Conservation (phyloP, 140 eudicot genomes). For the Flaveria floridana region DNA sequence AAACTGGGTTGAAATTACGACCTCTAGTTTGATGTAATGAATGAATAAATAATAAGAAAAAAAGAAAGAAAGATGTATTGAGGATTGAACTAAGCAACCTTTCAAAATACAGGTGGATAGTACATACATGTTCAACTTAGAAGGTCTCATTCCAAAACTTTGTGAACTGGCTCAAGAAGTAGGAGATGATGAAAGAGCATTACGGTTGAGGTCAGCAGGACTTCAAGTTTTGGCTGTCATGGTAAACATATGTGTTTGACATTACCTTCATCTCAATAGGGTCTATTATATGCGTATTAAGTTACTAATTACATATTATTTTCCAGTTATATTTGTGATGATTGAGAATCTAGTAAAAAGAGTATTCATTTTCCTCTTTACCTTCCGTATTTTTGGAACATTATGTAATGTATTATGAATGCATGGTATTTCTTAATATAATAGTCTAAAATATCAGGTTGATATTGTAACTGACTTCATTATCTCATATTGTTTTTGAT, state of each 20-base stretch:
- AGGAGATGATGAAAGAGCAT: slow-evolving; percentile 68
- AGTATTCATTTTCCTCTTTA: slow-evolving; percentile 15
- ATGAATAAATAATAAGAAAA: background rate
- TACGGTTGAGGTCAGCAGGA: slow-evolving; percentile 68
- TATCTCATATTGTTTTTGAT: slow-evolving; percentile 17
- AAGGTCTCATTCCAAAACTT: slow-evolving; percentile 76
- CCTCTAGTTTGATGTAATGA: background rate
- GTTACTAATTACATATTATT: slow-evolving; percentile 18
- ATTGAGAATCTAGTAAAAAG: slow-evolving; percentile 17
- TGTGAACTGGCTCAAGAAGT: slow-evolving; percentile 77
- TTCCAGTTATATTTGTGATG: background rate
- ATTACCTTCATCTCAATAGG: slow-evolving; percentile 18
- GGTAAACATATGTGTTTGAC: slow-evolving; percentile 41
- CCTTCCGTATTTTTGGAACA: slow-evolving; percentile 17
- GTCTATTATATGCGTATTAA: slow-evolving; percentile 18
- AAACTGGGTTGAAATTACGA: background rate
- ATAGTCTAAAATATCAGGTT: slow-evolving; percentile 6
- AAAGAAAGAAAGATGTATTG: background rate
- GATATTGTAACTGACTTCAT: slow-evolving; percentile 10
- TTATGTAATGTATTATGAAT: slow-evolving; percentile 8
- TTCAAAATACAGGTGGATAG: slow-evolving; percentile 50
- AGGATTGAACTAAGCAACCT: background rate
- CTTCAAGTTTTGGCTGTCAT: slow-evolving; percentile 64
- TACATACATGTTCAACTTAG: slow-evolving; percentile 76
- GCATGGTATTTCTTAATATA: background rate